Percentiles rank a stretch among this genome's conserved stretches.
These are phyloP conservation scores for Lyophyllum shimeji DNA, from an alignment of 768 basidiomycete species.

Conservation along the genomic window DNA sequence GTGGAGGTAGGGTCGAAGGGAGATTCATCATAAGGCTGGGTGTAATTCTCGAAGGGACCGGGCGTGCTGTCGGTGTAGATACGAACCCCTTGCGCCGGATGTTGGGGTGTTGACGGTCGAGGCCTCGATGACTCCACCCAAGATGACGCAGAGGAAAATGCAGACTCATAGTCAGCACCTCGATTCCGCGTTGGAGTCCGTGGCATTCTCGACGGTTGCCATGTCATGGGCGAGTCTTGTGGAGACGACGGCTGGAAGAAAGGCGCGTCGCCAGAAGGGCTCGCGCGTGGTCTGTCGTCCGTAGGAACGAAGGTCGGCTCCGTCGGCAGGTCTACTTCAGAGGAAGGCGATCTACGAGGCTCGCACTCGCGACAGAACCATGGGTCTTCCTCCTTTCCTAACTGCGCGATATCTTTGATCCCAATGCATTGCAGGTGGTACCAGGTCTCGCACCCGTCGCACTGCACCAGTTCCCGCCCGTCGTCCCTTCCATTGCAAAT, in stretches of 20 bases:
- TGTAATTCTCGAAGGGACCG: conserved; percentile 31
- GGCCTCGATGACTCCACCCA: conserved; percentile 52
- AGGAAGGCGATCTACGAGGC: conserved; percentile 41
- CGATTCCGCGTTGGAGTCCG: conserved; percentile 48
- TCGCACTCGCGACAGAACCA: conserved; percentile 73
- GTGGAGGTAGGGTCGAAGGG: conserved; percentile 81
- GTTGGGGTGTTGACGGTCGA: conserved; percentile 57
- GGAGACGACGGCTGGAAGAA: conserved; percentile 56
- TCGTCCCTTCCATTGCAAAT: conserved; percentile 68
- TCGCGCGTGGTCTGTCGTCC: conserved; percentile 46
- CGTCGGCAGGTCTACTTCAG: conserved; percentile 29
- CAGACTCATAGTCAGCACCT: conserved; percentile 23
- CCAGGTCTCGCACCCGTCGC: conserved; percentile 79
- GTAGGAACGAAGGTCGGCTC: conserved; percentile 75
- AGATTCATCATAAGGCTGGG: conserved; percentile 41
- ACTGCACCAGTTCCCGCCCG: conserved; percentile 78
- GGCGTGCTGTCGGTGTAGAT: conserved; percentile 39
- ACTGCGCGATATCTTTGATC: conserved; percentile 57
- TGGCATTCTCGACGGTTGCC: conserved; percentile 42
- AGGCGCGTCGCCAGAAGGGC: conserved; percentile 49
- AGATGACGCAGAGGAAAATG: conserved; percentile 35
- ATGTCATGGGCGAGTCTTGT: conserved; percentile 58
- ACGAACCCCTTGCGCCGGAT: conserved; percentile 33
- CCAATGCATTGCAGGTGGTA: conserved; percentile 83
- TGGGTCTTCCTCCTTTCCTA: conserved; percentile 75